Conservation (phyloP, 257 asterid species). For the Capsicum rhomboideum region DNA sequence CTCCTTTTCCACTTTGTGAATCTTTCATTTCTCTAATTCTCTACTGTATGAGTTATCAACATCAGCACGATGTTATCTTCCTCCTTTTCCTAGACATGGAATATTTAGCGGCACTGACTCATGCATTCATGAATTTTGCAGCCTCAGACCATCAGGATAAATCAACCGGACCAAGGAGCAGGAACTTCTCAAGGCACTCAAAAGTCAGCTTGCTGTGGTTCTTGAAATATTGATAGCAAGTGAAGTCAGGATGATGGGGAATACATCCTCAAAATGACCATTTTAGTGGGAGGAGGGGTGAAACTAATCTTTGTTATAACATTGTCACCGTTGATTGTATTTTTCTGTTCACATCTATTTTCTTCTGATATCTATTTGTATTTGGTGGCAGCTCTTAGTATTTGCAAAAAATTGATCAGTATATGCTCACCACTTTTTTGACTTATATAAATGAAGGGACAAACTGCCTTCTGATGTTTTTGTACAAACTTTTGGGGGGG, state of each 20-base stretch:
- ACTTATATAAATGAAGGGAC: background rate
- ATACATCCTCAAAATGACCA: slow-evolving; percentile 17
- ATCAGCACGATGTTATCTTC: background rate
- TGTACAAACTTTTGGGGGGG: background rate
- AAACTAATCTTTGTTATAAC: slow-evolving; percentile 29
- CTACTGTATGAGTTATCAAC: background rate
- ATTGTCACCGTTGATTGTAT: slow-evolving; percentile 31
- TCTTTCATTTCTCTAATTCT: background rate
- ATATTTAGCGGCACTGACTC: background rate
- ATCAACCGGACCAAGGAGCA: slow-evolving; percentile 53
- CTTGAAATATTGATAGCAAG: slow-evolving; percentile 23
- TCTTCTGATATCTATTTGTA: slow-evolving; percentile 27
- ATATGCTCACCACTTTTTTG: background rate
- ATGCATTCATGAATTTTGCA: slow-evolving; percentile 19
- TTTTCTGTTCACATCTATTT: slow-evolving; percentile 28
- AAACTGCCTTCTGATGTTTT: background rate
- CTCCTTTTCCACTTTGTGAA: background rate
- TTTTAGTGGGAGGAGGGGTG: slow-evolving; percentile 23
- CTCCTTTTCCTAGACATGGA: background rate
- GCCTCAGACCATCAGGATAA: slow-evolving; percentile 71
- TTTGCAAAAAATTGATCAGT: slow-evolving; percentile 7
- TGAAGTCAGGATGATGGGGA: slow-evolving; percentile 18
- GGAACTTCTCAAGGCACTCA: slow-evolving; percentile 55
- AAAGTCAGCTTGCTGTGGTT: slow-evolving; percentile 84
- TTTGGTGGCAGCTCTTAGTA: slow-evolving; percentile 26